Percentiles rank a stretch among this genome's conserved stretches.
phyloP scores from a whole-genome alignment of 441 rosid genomes.

The Raphanus hybrid region DNA sequence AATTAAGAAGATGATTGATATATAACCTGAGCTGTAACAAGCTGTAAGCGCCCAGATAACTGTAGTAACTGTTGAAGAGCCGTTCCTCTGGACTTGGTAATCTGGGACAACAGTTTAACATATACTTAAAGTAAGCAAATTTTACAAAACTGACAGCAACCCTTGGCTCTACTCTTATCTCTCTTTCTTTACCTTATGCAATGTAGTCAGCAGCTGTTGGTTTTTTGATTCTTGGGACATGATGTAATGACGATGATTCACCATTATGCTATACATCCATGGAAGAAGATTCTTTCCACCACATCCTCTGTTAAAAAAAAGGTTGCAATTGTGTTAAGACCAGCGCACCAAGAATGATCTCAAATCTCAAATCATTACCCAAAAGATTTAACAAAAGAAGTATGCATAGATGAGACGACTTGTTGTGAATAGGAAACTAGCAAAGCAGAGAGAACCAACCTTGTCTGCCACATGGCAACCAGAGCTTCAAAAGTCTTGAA shows the following conservation, averaged over 20 bases:
- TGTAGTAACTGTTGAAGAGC: constrained; percentile 73
- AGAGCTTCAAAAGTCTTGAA: constrained; percentile 66
- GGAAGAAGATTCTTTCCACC: constrained; percentile 64
- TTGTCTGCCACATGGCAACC: constrained; percentile 79
- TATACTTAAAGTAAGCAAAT: not conserved
- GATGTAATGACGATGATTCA: constrained; percentile 65
- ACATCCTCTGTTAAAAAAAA: constrained; percentile 56
- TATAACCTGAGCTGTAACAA: constrained; percentile 75
- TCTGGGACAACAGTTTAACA: constrained; percentile 50
- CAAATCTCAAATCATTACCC: too few species aligned
- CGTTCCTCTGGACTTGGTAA: constrained; percentile 59
- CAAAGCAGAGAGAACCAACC: constrained; percentile 53
- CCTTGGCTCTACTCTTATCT: constrained; percentile 5
- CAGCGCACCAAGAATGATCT: not conserved
- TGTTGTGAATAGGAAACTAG: not conserved
- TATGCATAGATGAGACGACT: not conserved
- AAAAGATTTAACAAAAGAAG: too few species aligned
- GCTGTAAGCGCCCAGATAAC: constrained; percentile 80
- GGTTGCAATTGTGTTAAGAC: not conserved
- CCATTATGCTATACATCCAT: constrained; percentile 79
- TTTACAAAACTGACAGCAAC: constrained; percentile 4
- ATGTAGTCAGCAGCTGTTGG: constrained; percentile 54
- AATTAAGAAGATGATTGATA: constrained; percentile 24
- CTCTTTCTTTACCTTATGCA: constrained; percentile 61
- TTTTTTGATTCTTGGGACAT: constrained; percentile 55